phyloP scores from a whole-genome alignment of 495 filamentous ascomycete genomes.

The Aspergillus incahuasiensis region DNA sequence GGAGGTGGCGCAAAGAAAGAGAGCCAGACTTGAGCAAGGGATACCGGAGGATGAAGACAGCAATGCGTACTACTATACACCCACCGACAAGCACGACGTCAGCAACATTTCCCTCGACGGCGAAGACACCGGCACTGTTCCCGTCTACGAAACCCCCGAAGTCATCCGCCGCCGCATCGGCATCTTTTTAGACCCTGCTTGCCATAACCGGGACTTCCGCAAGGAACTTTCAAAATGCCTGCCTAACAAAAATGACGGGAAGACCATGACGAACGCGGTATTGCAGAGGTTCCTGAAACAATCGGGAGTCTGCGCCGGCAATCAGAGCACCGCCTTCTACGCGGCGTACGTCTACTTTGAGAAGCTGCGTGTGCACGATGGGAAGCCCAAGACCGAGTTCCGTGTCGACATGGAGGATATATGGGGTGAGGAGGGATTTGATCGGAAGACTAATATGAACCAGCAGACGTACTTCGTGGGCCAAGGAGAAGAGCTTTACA shows the following conservation, averaged over 20 bases:
- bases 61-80: background rate
- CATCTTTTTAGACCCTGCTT: background rate
- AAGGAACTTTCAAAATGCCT: background rate
- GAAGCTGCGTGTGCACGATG: slow-evolving; percentile 52
- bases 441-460: background rate
- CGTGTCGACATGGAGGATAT: slow-evolving; percentile 50
- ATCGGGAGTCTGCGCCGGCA: no score
- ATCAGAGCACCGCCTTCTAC: slow-evolving; percentile 11
- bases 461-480: background rate
- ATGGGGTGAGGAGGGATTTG: slow-evolving; percentile 20
- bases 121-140: background rate
- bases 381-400: slow-evolving; percentile 50
- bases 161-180: background rate
- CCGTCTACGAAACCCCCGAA: background rate
- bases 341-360: slow-evolving; percentile 46
- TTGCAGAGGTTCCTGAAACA: no score
- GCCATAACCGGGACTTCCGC: background rate
- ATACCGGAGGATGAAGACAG: no score
- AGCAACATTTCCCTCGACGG: background rate
- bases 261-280: background rate
- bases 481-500: background rate
- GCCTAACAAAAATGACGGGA: background rate
- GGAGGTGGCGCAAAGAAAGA: no score
- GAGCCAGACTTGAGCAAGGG: no score
- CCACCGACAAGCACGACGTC: background rate